These are phyloP conservation scores for Spathaspora passalidarum DNA, from an alignment of 805 yeast species.

Conservation along the genomic window DNA sequence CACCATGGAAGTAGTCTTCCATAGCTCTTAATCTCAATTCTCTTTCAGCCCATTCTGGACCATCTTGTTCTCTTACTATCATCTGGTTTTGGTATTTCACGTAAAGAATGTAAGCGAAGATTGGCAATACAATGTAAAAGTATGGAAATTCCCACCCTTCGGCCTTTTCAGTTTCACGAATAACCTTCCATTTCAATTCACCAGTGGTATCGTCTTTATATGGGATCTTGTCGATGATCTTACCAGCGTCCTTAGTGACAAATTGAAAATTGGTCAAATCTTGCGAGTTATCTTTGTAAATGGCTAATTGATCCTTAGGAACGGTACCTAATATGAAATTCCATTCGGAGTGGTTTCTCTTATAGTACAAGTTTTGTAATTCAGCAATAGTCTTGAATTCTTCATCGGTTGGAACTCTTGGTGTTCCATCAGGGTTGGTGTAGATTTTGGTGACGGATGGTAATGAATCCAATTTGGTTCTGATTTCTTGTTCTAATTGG, in stretches of 20 bases:
- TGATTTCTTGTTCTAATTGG: conserved; percentile 58
- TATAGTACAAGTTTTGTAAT: conserved; percentile 57
- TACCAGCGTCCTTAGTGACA: conserved; percentile 48
- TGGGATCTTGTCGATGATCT: conserved; percentile 80
- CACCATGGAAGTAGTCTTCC: conserved; percentile 59
- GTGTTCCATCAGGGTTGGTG: conserved; percentile 73
- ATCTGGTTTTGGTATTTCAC: conserved; percentile 44
- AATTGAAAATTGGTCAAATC: conserved; percentile 57
- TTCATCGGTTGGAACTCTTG: conserved; percentile 63
- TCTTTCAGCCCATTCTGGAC: conserved; percentile 78
- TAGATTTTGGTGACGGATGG: conserved; percentile 66
- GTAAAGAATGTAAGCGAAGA: conserved; percentile 54
- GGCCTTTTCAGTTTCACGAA: conserved; percentile 65
- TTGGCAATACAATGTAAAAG: conserved; percentile 72
- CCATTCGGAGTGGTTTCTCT: conserved; percentile 54
- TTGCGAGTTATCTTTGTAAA: conserved; percentile 58
- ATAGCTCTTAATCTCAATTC: conserved; percentile 74
- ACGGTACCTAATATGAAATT: conserved; percentile 45
- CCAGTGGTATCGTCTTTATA: conserved; percentile 78
- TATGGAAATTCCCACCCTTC: conserved; percentile 85
- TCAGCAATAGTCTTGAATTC: conserved; percentile 74
- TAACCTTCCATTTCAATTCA: conserved; percentile 72
- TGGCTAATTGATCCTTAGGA: conserved; percentile 50
- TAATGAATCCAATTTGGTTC: conserved; percentile 56
- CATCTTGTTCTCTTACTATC: conserved; percentile 38